Evolutionary conservation across 495 filamentous ascomycete species (phyloP).

Genomic region (Xylaria longipes): DNA sequence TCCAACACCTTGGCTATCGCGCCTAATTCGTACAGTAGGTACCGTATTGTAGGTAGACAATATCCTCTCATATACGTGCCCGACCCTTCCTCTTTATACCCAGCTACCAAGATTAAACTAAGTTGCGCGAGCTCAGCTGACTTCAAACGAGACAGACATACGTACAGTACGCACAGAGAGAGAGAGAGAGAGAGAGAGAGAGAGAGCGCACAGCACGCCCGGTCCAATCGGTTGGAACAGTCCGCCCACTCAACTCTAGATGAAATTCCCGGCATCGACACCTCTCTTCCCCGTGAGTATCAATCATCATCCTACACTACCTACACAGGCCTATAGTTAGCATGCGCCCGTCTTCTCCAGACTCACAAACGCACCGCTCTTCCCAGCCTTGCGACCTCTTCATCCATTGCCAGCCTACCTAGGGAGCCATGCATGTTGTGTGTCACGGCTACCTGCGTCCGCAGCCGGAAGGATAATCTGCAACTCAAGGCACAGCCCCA

Average conservation of each 20-base stretch:
- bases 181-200: no score
- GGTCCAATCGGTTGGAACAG: neutral
- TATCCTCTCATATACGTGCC: neutral
- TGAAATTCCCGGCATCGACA: neutral
- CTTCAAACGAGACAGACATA: neutral
- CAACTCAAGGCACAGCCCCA: neutral
- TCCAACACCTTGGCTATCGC: neutral
- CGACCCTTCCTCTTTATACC: neutral
- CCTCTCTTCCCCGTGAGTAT: neutral
- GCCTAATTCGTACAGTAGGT: neutral
- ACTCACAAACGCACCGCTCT: no score
- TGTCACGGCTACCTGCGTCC: constrained; percentile 1
- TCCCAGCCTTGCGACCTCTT: no score
- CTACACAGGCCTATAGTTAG: neutral
- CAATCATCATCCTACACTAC: neutral
- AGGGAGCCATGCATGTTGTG: neutral
- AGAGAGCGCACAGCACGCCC: neutral
- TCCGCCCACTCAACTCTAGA: neutral
- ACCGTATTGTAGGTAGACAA: neutral
- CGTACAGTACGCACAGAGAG: neutral
- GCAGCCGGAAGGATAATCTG: neutral
- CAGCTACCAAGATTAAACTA: neutral
- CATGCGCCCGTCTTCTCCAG: neutral
- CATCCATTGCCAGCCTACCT: neutral
- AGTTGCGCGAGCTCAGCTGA: neutral